Base-by-base conservation (phyloP, 1,139 yeast species). In the Scheffersomyces lignicola region DNA sequence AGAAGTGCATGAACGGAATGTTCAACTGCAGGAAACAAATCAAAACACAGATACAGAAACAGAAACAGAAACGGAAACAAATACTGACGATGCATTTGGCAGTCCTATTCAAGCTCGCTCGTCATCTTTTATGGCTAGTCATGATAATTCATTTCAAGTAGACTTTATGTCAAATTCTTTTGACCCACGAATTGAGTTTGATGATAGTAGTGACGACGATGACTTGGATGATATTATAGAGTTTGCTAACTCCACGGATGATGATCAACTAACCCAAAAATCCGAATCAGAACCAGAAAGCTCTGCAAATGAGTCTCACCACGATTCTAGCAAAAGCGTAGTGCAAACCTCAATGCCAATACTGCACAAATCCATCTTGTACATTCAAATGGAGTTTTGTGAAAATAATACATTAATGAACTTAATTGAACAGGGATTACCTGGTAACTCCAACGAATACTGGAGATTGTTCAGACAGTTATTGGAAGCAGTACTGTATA, bases 301-400 rank as follows among this genome's bases (percentile, higher is more conserved):
- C 20, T 6, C 15, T 26, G n/a, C 11, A 26, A 13, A 12, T 26
- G 29, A 26, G 16, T 26, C 28, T 11, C 30, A 38, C 18, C 22
- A 20, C n/a, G 20, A 16, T n/a, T 5, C 4, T 15, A 18, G 11
- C 26, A 40, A 28, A 13, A n/a, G n/a, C n/a, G n/a, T n/a, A n/a
- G n/a, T n/a, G n/a, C n/a, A n/a, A n/a, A 10, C 8, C 10, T 5
- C 15, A 8, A 24, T 14, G 28, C 8, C 28, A 7, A 6, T 24
- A 12, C 40, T 27, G 7, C 47, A 39, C 7, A 49, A 79, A 77
- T 62, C 90, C 74, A 29, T 68, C 73, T 43, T 94, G 68, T 70
- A 68, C 53, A 92, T 94, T 44, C 98, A 94, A 54, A 94, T 94
- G 99, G 98, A 94, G 56, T 94, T 92, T 54, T 94, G 98, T 62